These are phyloP conservation scores for Geotrichum carabidarum DNA, from an alignment of 1,139 yeast species.

Conservation along the genomic window DNA sequence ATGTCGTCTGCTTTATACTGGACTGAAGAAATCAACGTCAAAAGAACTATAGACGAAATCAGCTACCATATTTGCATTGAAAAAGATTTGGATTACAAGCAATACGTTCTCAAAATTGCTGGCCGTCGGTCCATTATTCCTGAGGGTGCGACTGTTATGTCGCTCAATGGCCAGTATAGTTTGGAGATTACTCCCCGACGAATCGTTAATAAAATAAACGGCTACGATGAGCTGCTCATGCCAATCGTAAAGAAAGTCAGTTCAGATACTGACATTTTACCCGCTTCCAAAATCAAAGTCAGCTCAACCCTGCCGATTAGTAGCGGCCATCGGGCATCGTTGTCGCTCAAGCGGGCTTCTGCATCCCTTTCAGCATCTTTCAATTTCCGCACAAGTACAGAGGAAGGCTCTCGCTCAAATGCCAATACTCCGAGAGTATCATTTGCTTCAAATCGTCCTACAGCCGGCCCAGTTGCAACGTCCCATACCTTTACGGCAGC, in stretches of 20 bases:
- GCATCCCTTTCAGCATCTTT: slow-evolving; percentile 11
- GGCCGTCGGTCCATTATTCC: slow-evolving; percentile 26
- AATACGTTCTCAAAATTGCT: slow-evolving; percentile 36
- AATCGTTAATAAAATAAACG: slow-evolving; percentile 30
- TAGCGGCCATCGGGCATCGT: slow-evolving; percentile 10
- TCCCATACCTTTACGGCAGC: background rate
- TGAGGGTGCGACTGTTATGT: slow-evolving; percentile 16
- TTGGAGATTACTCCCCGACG: slow-evolving; percentile 34
- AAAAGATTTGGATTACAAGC: slow-evolving; percentile 34
- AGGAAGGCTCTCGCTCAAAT: background rate
- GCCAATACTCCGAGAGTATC: background rate
- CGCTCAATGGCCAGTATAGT: slow-evolving; percentile 27
- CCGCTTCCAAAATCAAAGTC: background rate
- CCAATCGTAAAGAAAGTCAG: slow-evolving; percentile 1
- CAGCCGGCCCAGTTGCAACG: background rate
- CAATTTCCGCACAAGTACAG: slow-evolving; percentile 7
- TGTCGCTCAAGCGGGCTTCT: slow-evolving; percentile 14
- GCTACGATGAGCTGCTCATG: slow-evolving; percentile 23
- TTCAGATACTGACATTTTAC: slow-evolving; percentile 4
- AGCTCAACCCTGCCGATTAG: background rate
- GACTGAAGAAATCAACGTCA: slow-evolving; percentile 26
- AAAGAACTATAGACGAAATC: slow-evolving; percentile 29
- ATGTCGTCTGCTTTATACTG: slow-evolving; percentile 34
- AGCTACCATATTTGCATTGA: slow-evolving; percentile 36
- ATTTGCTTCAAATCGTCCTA: background rate